Base-by-base conservation (phyloP, 1,284 basidiomycete genomes). In the Leccinum subrobustum region DNA sequence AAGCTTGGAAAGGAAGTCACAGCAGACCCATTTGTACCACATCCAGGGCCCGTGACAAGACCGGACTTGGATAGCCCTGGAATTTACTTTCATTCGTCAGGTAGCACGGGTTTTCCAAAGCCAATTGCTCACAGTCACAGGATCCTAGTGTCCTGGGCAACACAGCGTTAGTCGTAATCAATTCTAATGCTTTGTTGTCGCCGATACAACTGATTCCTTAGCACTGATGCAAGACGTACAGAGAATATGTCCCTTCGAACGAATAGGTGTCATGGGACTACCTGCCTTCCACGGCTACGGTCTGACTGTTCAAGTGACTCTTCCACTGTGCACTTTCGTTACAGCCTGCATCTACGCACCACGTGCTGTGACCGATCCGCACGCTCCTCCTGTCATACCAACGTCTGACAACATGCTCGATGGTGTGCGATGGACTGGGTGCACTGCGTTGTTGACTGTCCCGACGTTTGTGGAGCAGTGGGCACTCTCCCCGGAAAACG, bases 101-200 rank as follows among this genome's bases (percentile, higher is more conserved):
- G 74, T 9, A 76, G 74, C 56, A 76, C 74, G 0, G 74, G 74
- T 16, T 72, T 69, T 27, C 74, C 74, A 0, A 75, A 71, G 44
- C 60, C 68, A 6, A 75, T 75, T 6, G 55, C 65, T 1, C 60
- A 64, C 20, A 67, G 60, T 3, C 57, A 74, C 57, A 64, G 16
- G 20, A 8, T 53, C 11, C 58, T 63, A 27, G 37, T 67, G 2
- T 39, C 57, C 4, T 59, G 57, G 42, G 18, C 67, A 14, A 11
- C n/a, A 2, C 37, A 50, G 14, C n/a, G 59, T 57, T 7, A 52
- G 48, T 44, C 5, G 11, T 25, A 8, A 16, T 27, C 5, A 1
- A 6, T 56, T 37, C 11, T 29, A 4, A 16, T n/a, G 4, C 27
- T 56, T 20, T 18, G 4, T 29, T 29, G 31, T 33, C 29, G 3